phyloP scores from a whole-genome alignment of 148 eudicot genomes.

The Chenopodium suecicum region DNA sequence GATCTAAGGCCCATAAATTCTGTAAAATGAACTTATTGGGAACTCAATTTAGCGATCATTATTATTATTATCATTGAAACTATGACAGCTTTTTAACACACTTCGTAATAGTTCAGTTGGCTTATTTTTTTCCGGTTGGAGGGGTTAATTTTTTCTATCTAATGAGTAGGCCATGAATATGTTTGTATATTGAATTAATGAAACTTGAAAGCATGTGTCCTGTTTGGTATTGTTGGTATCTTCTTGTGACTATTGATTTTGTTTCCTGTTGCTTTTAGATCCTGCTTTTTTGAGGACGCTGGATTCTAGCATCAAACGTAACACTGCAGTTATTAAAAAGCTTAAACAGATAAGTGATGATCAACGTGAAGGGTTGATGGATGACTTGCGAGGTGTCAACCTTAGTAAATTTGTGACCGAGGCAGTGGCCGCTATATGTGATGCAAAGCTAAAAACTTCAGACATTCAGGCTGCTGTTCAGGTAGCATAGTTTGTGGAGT shows the following conservation, averaged over 20 bases:
- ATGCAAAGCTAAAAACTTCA: conserved; percentile 84
- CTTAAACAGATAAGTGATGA: conserved; percentile 97
- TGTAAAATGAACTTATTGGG: neutral
- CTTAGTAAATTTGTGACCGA: conserved; percentile 97
- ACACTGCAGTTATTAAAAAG: conserved; percentile 97
- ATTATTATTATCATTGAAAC: neutral
- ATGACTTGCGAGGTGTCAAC: conserved; percentile 85
- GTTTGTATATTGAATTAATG: neutral
- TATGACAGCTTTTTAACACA: neutral
- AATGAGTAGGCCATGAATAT: neutral
- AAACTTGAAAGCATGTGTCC: neutral
- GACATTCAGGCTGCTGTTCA: conserved; percentile 97
- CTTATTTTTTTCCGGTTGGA: neutral
- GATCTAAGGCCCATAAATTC: neutral
- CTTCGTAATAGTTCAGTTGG: neutral
- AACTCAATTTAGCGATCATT: neutral
- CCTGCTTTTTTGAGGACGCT: conserved; percentile 72
- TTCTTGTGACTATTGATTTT: conserved; percentile 15
- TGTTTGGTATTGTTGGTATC: neutral
- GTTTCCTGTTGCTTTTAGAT: conserved; percentile 46
- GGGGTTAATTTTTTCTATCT: neutral
- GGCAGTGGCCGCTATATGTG: conserved; percentile 93
- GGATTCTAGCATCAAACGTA: conserved; percentile 95
- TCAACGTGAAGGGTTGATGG: conserved; percentile 91
- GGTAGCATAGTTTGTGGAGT: conserved; percentile 39